Evolutionary conservation across 257 asterid genomes (phyloP).

Genomic region (Coffea canephora): DNA sequence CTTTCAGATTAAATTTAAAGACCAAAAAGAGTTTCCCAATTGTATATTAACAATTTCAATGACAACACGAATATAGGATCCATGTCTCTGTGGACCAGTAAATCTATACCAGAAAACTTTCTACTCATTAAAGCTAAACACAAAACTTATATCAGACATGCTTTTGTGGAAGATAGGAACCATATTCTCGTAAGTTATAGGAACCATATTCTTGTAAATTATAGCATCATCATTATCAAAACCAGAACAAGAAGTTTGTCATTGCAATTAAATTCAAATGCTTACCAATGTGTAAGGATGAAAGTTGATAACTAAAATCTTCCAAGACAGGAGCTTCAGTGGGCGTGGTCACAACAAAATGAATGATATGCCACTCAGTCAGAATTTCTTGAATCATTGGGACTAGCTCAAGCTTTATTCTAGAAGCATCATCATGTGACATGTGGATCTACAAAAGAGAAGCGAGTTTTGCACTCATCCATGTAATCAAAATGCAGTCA

Average conservation of each 20-base stretch:
- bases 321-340: slow-evolving; percentile 77
- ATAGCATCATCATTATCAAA: not conserved
- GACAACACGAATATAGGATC: not conserved
- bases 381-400: slow-evolving; percentile 86
- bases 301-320: slow-evolving; percentile 86
- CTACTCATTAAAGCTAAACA: not conserved
- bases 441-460: slow-evolving; percentile 66
- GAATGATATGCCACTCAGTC: slow-evolving; percentile 87
- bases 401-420: slow-evolving; percentile 66
- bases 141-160: not conserved
- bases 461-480: not conserved
- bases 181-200: not conserved
- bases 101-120: not conserved
- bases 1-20: too few relatives aligned
- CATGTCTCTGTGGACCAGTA: not conserved
- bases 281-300: slow-evolving; percentile 89
- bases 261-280: slow-evolving; percentile 2
- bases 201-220: not conserved
- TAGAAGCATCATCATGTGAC: slow-evolving; percentile 71
- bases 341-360: slow-evolving; percentile 76
- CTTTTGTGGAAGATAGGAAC: not conserved
- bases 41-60: not conserved
- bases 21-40: not conserved
- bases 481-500: not conserved
- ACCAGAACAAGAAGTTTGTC: slow-evolving; percentile 8